Percentiles rank a stretch among this genome's conserved stretches.
phyloP scores from a whole-genome alignment of 768 basidiomycete species.

The Daedalea quercina region DNA sequence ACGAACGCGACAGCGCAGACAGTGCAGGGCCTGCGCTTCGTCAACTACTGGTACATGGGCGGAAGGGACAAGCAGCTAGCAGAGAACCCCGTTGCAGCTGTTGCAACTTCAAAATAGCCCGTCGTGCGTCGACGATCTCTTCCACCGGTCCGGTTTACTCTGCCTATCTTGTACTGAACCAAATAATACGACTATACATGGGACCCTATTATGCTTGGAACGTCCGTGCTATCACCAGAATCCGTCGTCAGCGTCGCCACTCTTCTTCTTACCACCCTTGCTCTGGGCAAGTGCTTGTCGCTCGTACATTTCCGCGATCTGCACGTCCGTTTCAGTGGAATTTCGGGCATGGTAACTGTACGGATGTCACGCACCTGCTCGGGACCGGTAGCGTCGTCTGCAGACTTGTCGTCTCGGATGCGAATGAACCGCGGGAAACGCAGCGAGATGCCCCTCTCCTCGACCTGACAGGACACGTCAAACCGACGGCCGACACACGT shows the following conservation, averaged over 20 bases:
- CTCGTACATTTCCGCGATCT: constrained; percentile 95
- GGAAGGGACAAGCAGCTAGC: constrained; percentile 65
- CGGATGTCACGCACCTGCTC: constrained; percentile 64
- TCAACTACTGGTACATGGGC: constrained; percentile 88
- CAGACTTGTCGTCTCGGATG: constrained; percentile 87
- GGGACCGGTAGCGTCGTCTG: constrained; percentile 87
- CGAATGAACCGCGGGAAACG: constrained; percentile 95
- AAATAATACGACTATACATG: neutral
- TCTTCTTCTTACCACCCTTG: constrained; percentile 64
- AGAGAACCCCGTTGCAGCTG: constrained; percentile 25
- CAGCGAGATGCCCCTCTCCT: constrained; percentile 88
- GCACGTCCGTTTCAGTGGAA: constrained; percentile 3
- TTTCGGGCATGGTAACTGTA: neutral
- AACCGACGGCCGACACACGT: neutral
- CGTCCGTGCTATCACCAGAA: constrained; percentile 53
- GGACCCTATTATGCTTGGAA: neutral
- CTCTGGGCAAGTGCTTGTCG: constrained; percentile 78
- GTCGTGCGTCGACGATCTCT: neutral
- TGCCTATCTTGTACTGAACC: neutral
- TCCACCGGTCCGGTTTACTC: neutral
- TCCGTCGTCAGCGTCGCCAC: constrained; percentile 61
- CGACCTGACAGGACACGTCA: constrained; percentile 41
- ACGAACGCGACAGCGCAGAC: constrained; percentile 88
- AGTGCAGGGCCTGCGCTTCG: constrained; percentile 77
- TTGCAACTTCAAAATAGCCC: constrained; percentile 11